Evolutionary conservation across 306 rosid genomes (phyloP).

Genomic region (Oxytropis ochrocephala): DNA sequence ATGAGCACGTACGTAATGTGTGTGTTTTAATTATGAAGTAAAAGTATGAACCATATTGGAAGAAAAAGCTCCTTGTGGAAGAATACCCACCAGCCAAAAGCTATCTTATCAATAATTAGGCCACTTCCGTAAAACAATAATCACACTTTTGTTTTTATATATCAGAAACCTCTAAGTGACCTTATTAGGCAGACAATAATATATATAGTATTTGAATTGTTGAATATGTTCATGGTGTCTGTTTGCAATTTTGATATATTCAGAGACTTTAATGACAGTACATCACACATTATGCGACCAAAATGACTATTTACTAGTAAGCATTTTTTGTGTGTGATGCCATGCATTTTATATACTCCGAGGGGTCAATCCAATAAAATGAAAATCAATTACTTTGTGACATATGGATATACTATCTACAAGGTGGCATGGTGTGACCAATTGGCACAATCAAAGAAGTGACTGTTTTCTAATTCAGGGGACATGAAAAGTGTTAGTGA

Average conservation of each 20-base stretch:
- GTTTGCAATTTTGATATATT: too few species aligned
- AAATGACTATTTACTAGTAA: too few species aligned
- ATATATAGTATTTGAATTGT: neutral
- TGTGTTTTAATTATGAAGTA: neutral
- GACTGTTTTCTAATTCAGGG: neutral
- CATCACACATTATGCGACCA: too few species aligned
- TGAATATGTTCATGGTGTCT: neutral
- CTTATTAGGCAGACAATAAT: neutral
- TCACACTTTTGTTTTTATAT: slow-evolving; percentile 5
- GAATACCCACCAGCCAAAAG: neutral
- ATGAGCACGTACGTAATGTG: slow-evolving; percentile 7
- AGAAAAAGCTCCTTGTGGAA: neutral
- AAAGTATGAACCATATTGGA: slow-evolving; percentile 1
- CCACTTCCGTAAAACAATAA: neutral
- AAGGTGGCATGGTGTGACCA: neutral
- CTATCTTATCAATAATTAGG: slow-evolving; percentile 13
- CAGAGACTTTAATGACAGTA: too few species aligned
- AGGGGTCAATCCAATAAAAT: neutral
- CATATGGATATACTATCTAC: too few species aligned
- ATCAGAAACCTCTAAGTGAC: neutral
- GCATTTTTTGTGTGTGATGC: too few species aligned
- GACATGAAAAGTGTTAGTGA: neutral
- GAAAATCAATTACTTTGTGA: neutral
- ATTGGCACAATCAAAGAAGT: neutral
- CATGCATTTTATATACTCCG: neutral